Conservation (phyloP, 805 yeast genomes). For the Kodamaea restingae region DNA sequence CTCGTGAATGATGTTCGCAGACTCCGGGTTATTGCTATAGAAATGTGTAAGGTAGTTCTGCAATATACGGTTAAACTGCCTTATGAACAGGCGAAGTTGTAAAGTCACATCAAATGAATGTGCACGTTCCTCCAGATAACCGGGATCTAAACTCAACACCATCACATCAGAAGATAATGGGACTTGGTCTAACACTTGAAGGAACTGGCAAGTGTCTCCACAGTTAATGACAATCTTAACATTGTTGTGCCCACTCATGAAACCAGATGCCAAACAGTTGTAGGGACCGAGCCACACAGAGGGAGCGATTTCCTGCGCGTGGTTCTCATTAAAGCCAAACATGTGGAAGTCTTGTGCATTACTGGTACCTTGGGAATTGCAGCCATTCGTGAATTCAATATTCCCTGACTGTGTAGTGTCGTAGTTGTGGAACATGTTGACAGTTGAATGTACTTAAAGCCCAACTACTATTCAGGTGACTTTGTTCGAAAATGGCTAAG, state of each 20-base stretch:
- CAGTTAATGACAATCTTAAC: conserved; percentile 39
- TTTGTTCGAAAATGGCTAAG: background rate
- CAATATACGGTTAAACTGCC: conserved; percentile 29
- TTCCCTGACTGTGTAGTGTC: no score
- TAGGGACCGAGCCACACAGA: conserved; percentile 27
- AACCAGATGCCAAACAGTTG: conserved; percentile 9
- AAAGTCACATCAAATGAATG: conserved; percentile 7
- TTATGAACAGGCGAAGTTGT: conserved; percentile 20
- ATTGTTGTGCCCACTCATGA: conserved; percentile 1
- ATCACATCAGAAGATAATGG: conserved; percentile 32
- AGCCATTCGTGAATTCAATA: no score
- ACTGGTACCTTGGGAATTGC: no score
- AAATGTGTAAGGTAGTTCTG: conserved; percentile 37
- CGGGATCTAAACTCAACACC: conserved; percentile 35
- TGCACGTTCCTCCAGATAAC: conserved; percentile 16
- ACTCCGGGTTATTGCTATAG: conserved; percentile 30
- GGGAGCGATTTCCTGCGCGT: conserved; percentile 25
- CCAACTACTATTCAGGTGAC: background rate
- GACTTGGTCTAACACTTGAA: conserved; percentile 23
- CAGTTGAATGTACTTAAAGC: conserved; percentile 2
- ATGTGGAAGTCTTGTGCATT: background rate
- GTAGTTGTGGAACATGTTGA: conserved; percentile 1
- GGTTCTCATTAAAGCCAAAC: conserved; percentile 6
- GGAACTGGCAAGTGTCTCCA: conserved; percentile 28
- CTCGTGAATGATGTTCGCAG: conserved; percentile 25